phyloP scores from a whole-genome alignment of 2,329 filamentous ascomycete genomes.

The Alternaria consortialis region DNA sequence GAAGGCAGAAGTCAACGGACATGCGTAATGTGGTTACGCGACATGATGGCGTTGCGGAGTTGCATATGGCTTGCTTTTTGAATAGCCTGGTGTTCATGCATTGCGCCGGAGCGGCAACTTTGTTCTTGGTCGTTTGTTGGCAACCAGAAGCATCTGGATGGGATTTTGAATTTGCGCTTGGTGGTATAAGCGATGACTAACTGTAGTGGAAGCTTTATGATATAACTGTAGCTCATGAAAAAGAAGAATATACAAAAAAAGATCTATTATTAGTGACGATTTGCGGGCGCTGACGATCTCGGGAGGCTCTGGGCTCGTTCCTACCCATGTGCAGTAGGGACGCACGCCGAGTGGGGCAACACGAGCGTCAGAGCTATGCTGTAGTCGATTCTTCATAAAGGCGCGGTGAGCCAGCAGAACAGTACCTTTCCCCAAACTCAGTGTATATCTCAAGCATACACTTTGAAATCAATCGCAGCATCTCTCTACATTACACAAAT shows the following conservation, averaged over 20 bases:
- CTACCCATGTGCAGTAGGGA: conserved; percentile 33
- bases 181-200: not conserved
- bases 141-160: not conserved
- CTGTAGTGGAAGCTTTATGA: not conserved
- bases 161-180: not conserved
- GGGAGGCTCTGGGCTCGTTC: conserved; percentile 13
- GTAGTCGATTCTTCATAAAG: conserved; percentile 16
- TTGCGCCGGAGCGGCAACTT: conserved; percentile 9
- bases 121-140: not conserved
- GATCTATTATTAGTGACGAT: conserved; percentile 43
- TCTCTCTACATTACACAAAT: conserved; percentile 8
- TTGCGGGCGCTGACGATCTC: conserved; percentile 31
- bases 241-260: conserved; percentile 6
- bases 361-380: conserved; percentile 32
- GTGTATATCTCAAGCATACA: conserved; percentile 4
- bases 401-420: conserved; percentile 14
- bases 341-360: conserved; percentile 42
- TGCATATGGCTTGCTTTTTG: conserved; percentile 11
- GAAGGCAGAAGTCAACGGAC: conserved; percentile 30
- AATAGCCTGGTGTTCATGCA: conserved; percentile 14
- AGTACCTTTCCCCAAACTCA: not conserved
- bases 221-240: conserved; percentile 3
- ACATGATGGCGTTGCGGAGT: conserved; percentile 18
- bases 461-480: conserved; percentile 7
- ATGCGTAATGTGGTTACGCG: conserved; percentile 19